A percentile compares a stretch with the other conserved stretches of the same genome.
These are phyloP conservation scores for Fusarium sublunatum DNA, from an alignment of 2,329 filamentous ascomycete genomes.

Conservation along the genomic window DNA sequence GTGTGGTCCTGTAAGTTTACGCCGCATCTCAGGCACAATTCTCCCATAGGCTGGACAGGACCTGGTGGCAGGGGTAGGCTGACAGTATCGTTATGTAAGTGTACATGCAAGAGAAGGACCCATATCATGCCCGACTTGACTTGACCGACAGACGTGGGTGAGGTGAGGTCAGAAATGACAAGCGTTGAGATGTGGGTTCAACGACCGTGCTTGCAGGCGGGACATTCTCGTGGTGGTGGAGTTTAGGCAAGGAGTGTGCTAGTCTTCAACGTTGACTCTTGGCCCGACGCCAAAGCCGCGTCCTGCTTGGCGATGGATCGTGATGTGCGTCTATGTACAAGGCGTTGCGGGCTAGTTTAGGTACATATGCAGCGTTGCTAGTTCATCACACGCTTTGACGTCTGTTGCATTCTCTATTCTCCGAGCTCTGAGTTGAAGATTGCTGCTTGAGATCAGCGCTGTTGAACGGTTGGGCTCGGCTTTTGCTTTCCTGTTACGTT, in stretches of 20 bases:
- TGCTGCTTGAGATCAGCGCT: conserved; percentile 4
- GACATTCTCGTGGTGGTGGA: conserved; percentile 7
- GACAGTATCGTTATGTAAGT: neutral
- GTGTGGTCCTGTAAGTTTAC: neutral
- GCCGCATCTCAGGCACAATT: conserved; percentile 16
- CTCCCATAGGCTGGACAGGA: conserved; percentile 9
- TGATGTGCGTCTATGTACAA: conserved; percentile 17
- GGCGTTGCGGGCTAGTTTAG: conserved; percentile 5
- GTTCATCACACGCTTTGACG: conserved; percentile 33
- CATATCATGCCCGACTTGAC: conserved; percentile 1
- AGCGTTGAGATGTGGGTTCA: conserved; percentile 1
- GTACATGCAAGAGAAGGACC: conserved; percentile 2
- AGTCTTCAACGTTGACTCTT: conserved; percentile 18
- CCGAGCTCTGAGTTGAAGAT: conserved; percentile 32
- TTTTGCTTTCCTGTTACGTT: conserved; percentile 1
- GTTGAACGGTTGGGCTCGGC: conserved; percentile 2
- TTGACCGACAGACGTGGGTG: conserved; percentile 3
- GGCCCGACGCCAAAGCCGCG: conserved; percentile 11
- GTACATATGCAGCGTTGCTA: conserved; percentile 6
- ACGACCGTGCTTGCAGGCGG: conserved; percentile 1
- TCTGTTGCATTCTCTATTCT: conserved; percentile 25
- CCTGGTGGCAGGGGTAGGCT: neutral
- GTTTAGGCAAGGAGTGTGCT: neutral
- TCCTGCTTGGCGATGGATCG: conserved; percentile 12
- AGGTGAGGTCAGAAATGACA: conserved; percentile 20